Evolutionary conservation across 371 early-diverging fungal genomes (phyloP), one percentile per base, ranked within the genome.

Genomic region (Rhizopus delemar): DNA sequence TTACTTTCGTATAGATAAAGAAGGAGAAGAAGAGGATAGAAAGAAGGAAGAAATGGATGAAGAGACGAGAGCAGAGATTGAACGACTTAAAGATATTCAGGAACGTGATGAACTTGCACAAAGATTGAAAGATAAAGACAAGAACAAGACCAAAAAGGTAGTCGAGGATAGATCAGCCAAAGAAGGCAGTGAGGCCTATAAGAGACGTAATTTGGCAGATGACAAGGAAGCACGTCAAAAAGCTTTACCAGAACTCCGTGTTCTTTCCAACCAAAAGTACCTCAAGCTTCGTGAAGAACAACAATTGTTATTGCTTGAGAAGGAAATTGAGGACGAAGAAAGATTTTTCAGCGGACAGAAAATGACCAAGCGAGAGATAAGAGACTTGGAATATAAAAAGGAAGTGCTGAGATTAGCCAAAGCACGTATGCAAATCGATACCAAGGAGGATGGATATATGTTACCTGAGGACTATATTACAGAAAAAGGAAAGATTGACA

Each of bases 391-490:
- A 57, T 87, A 90, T 66, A 91, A 95, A 36, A 90, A 91, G 73
- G 82, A 92, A 68, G 80, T 95, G 22, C 66, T 97, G 41, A 67
- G 83, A 36, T 69, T 96, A 15, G 92, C 94, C 1, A 86, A 91
- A 59, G 97, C 96, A 68, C 86, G 96, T 31, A 79, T 86, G 66
- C 81, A 84, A 34, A 86, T 97, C 46, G 91, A 91, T 61, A 77
- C 81, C 35, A 85, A 86, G 33, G 80, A 82, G 32, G 95, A 93
- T 59, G 94, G 88, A 8, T 99, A 97, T 62, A 72, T 77, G 46
- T 92, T 99, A 92, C 98, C 98, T 2, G 97, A 97, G 65, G 88
- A 89, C 67, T 92, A 93, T 52, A 86, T 90, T 51, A 94, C 94
- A 0, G 97, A 96, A 63, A 93, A 96, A 72, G 97, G 97, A 51